phyloP scores from a whole-genome alignment of 1,139 yeast genomes.

The Scheffersomyces parashehatae region DNA sequence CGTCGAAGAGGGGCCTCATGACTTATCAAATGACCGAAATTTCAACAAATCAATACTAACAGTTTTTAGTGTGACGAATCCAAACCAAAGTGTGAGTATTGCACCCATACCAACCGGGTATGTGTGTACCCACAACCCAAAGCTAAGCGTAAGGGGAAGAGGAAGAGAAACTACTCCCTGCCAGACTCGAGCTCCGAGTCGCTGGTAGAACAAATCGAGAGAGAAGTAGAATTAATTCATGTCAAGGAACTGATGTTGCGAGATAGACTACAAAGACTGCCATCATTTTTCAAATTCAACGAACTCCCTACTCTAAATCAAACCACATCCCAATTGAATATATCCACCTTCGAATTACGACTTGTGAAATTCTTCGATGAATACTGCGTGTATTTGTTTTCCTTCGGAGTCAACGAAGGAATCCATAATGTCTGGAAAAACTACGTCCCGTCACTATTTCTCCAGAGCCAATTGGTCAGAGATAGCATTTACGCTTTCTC shows the following conservation, averaged over 20 bases:
- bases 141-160: not conserved
- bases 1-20: not conserved
- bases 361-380: conserved; percentile 30
- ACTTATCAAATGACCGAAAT: no score
- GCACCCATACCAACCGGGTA: conserved; percentile 29
- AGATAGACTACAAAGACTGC: not conserved
- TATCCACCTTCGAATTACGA: conserved; percentile 31
- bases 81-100: conserved; percentile 40
- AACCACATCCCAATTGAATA: conserved; percentile 18
- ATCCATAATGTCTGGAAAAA: conserved; percentile 29
- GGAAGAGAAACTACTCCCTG: not conserved
- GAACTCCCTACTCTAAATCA: not conserved
- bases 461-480: conserved; percentile 22
- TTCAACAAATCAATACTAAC: conserved; percentile 6
- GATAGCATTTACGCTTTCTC: conserved; percentile 24
- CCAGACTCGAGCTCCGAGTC: not conserved
- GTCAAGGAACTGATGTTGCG: not conserved
- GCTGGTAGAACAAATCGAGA: not conserved
- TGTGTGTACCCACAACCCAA: conserved; percentile 26
- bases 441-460: conserved; percentile 27
- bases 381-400: conserved; percentile 26
- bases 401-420: conserved; percentile 20
- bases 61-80: conserved; percentile 31
- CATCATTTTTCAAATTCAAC: not conserved
- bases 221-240: not conserved